phyloP scores from a whole-genome alignment of 495 filamentous ascomycete species.

The Aspergillus avenaceus region DNA sequence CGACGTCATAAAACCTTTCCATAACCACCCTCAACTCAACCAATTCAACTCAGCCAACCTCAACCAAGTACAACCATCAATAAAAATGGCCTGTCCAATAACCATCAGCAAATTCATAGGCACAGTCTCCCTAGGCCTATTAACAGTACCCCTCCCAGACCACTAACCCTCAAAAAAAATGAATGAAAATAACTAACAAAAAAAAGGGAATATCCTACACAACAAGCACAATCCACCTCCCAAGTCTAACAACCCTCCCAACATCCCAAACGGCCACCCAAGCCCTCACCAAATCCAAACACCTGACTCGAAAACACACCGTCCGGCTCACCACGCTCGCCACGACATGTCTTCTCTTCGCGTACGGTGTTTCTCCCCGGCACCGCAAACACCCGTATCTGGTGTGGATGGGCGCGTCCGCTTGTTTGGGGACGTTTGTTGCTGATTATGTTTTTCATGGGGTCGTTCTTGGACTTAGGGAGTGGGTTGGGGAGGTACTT shows the following conservation, averaged over 20 bases:
- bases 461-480: conserved; percentile 27
- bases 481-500: too few species aligned
- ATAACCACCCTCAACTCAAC: too few species aligned
- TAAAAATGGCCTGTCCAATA: conserved; percentile 73
- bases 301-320: conserved; percentile 54
- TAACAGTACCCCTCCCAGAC: conserved; percentile 62
- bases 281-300: conserved; percentile 59
- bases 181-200: not conserved
- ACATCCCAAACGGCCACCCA: conserved; percentile 61
- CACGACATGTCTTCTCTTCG: conserved; percentile 60
- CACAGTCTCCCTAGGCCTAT: conserved; percentile 76
- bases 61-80: too few species aligned
- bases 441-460: conserved; percentile 53
- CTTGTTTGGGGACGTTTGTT: conserved; percentile 51
- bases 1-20: too few species aligned
- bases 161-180: not conserved
- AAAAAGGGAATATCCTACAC: conserved; percentile 56
- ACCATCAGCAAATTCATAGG: conserved; percentile 84
- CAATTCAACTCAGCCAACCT: too few species aligned
- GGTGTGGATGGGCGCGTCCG: conserved; percentile 63
- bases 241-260: conserved; percentile 72
- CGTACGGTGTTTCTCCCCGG: conserved; percentile 67
- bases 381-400: conserved; percentile 78
- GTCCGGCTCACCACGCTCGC: conserved; percentile 59
- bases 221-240: conserved; percentile 65